Evolutionary conservation across 2,329 filamentous ascomycete genomes (phyloP).

Genomic region (Biscogniauxia marginata): DNA sequence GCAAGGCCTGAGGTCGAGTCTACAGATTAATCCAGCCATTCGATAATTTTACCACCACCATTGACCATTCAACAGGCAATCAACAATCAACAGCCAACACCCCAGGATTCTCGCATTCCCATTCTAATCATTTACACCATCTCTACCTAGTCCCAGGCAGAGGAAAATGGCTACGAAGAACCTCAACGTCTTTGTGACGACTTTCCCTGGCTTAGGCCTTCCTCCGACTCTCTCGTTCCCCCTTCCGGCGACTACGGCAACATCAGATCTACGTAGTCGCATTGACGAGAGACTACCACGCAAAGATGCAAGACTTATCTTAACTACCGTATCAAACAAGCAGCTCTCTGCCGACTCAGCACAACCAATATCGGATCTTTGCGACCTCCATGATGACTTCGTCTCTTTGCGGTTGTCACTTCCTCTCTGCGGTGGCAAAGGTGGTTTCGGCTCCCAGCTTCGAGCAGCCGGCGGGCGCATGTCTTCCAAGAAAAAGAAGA

Average conservation of each 20-base stretch:
- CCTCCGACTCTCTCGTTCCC: slow-evolving; percentile 82
- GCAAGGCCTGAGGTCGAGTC: no score
- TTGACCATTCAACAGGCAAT: no score
- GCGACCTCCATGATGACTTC: slow-evolving; percentile 62
- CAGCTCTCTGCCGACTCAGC: slow-evolving; percentile 57
- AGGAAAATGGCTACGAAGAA: slow-evolving; percentile 52
- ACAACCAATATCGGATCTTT: slow-evolving; percentile 58
- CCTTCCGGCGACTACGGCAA: slow-evolving; percentile 60
- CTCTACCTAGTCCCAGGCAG: background rate
- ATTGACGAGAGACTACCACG: slow-evolving; percentile 62
- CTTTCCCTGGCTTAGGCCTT: slow-evolving; percentile 78
- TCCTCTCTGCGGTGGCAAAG: slow-evolving; percentile 87
- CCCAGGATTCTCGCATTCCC: background rate
- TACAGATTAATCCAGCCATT: no score
- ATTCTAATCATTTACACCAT: slow-evolving; percentile 20
- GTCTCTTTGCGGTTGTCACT: slow-evolving; percentile 78
- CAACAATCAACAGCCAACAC: no score
- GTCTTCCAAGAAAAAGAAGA: slow-evolving; percentile 89
- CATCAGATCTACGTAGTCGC: slow-evolving; percentile 64
- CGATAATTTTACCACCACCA: no score
- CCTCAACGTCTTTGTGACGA: slow-evolving; percentile 81
- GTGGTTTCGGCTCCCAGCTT: slow-evolving; percentile 95
- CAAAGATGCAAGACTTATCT: slow-evolving; percentile 61
- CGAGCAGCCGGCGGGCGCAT: slow-evolving; percentile 96
- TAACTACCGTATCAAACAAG: slow-evolving; percentile 80